Base-by-base conservation (phyloP, 495 filamentous ascomycete species). In the Choiromyces venosus region DNA sequence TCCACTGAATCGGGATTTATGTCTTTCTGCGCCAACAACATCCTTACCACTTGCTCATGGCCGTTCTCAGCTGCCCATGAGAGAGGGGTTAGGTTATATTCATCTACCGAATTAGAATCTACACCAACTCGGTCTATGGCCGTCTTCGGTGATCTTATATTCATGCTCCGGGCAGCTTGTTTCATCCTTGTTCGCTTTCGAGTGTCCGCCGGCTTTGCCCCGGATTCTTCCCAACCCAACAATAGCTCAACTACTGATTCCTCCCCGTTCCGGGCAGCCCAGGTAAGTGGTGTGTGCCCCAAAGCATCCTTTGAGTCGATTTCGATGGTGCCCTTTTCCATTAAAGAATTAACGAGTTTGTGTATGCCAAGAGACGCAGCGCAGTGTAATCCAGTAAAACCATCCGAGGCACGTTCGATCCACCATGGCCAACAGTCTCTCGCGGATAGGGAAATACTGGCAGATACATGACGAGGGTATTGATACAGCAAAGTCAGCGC, bases 1-100 rank as follows among this genome's bases (percentile, higher is more conserved):
- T 79, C 76, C 44, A 66, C 52, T 7, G 78, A 39, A 61, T 80
- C 66, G 19, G 56, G 35, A 66, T 80, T 76, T 29, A 74, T 66
- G 52, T 33, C 12, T 37, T 65, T 44, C 42, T 70, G 44, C 4
- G 44, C 40, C 1, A 70, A 42, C 33, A 70, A 6, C 5, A 70
- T 25, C 68, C 73, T 67, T 29, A 73, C 79, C 29, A 80, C 67
- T 37, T 18, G 52, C 37, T 71, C 71, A 44, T 78, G 66, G 64
- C 77, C 72, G 16, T 70, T 67, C 42, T 16, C 29, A 65, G 81
- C 52, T 18, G 52, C 52, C 52, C 52, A 61, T 18, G 52, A 33
- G 52, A 61, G 52, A 14, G 52, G 52, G 4, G 52, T 61, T 61
- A 61, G 25, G 52, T 40, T 35, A 25, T 39, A 52, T n/a, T 71